Evolutionary conservation across 257 asterid genomes (phyloP).

Genomic region (Solanum corneliomulleri): DNA sequence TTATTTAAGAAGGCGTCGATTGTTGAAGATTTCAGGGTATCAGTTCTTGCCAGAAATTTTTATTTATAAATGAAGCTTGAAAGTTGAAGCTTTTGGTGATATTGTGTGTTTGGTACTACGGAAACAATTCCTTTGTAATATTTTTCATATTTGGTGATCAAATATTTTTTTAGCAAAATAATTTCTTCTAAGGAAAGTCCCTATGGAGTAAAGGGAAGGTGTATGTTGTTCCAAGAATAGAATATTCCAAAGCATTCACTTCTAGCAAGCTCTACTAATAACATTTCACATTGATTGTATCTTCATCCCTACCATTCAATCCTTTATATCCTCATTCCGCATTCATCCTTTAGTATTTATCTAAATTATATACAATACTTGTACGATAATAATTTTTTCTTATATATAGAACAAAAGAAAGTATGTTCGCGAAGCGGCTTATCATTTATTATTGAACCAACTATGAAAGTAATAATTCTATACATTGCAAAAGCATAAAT

Average conservation of each 20-base stretch:
- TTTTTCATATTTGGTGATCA: background rate
- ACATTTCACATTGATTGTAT: background rate
- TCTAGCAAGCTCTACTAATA: background rate
- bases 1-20: background rate
- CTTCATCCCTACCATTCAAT: too few relatives aligned
- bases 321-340: fast-evolving
- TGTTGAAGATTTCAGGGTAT: background rate
- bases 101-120: background rate
- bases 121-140: background rate
- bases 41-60: background rate
- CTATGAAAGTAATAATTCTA: background rate
- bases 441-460: background rate
- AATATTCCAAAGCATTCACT: too few relatives aligned
- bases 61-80: background rate
- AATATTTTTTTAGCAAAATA: background rate
- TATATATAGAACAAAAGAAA: background rate
- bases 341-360: background rate
- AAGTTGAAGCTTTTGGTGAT: background rate
- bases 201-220: too few relatives aligned
- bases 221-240: too few relatives aligned
- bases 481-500: background rate
- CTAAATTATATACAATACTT: background rate
- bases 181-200: too few relatives aligned
- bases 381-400: background rate
- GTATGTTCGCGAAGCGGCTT: background rate